Evolutionary conservation across 2,329 filamentous ascomycete genomes (phyloP), one percentile per base, ranked within the genome.

Genomic region (Talaromyces sp.): DNA sequence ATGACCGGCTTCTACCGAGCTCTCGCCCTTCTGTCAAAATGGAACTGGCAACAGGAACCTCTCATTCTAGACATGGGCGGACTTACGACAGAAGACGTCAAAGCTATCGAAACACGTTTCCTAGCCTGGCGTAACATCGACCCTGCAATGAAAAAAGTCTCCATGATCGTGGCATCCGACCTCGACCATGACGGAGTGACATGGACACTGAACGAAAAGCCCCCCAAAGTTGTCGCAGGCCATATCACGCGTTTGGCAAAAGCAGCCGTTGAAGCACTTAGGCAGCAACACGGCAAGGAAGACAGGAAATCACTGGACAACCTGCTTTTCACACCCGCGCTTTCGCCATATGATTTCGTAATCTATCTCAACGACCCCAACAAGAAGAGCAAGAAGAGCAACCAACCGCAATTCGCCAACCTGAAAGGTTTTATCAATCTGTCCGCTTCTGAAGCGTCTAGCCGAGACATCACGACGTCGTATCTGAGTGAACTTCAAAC

Each of bases 41-140:
- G 95, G 93, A 92, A 98, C 75, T 99, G 95, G 95, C 87, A 91
- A 33, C 83, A 88, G 8, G 89, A 93, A 62, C 90, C 95, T 1
- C 82, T 98, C 37, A 83, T 97, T 39, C 83, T 97, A 31, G 92
- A 97, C 75, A 84, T 92, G 31, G 85, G 87, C 27, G 75, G 74
- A 14, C 82, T 96, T 72, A 85, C 85, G 8, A 77, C 82, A 8
- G 80, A 85, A 11, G 86, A 90, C 35, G 83, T 89, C 11, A 79
- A 85, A 37, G 80, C 82, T 2, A 88, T 95, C 68, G 84, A 83
- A 43, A 90, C 88, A 3, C 87, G 90, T 22, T 89, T 98, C 65
- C 87, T 92, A 67, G 88, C 90, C 14, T 96, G 92, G 92, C 86
- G 95, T 65, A 92, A 90, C 69, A 88, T 95, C 62, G 95, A 99